phyloP scores from a whole-genome alignment of 257 asterid species.

The Solanum ahanhuiri region DNA sequence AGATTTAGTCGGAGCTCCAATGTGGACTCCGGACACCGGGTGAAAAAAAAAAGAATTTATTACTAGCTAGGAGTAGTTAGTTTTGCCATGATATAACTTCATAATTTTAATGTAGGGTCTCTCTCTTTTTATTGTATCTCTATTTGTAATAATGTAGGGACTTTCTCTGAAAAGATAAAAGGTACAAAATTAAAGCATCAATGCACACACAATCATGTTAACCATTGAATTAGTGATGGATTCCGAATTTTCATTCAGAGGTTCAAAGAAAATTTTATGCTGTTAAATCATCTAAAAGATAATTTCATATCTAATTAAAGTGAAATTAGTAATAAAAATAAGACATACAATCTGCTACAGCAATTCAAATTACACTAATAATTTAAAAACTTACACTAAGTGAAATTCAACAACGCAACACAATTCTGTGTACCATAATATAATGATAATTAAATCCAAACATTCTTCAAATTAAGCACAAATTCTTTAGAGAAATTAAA shows the following conservation, averaged over 20 bases:
- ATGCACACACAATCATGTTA: not conserved
- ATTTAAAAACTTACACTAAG: not conserved
- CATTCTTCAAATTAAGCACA: not conserved
- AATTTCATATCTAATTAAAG: not conserved
- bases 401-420: not conserved
- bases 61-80: not conserved
- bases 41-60: rapidly evolving
- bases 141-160: not conserved
- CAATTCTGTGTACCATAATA: not conserved
- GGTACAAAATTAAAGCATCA: not conserved
- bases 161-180: not conserved
- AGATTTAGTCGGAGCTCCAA: rapidly evolving
- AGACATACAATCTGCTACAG: not conserved
- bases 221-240: not conserved
- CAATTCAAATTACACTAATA: not conserved
- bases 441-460: not conserved
- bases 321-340: not conserved
- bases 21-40: rapidly evolving
- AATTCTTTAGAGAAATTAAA: not conserved
- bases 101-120: not conserved
- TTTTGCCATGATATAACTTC: not conserved
- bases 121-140: not conserved
- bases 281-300: not conserved
- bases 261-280: not conserved
- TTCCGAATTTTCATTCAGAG: not conserved